Percentiles rank a stretch among this genome's conserved stretches.
phyloP scores from a whole-genome alignment of 2,329 filamentous ascomycete species.

The Aspergillus sp. region DNA sequence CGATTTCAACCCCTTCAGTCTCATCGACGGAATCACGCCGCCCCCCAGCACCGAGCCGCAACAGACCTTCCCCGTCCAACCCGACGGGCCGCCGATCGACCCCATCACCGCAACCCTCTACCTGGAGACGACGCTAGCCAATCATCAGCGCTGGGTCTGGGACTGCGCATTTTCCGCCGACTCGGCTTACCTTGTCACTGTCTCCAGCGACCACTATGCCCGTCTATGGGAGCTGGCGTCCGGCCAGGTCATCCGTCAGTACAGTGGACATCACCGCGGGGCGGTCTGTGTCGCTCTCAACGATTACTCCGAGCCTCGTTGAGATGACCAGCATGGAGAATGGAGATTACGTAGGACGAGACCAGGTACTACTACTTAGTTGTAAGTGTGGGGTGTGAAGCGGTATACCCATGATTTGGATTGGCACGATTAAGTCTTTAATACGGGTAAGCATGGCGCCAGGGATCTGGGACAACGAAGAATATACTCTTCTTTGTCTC shows the following conservation, averaged over 20 bases:
- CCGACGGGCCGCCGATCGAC: conserved; percentile 42
- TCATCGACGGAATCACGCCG: conserved; percentile 24
- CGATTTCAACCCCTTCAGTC: conserved; percentile 25
- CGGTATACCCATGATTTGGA: background rate
- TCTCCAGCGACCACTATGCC: conserved; percentile 91
- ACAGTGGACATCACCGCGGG: conserved; percentile 89
- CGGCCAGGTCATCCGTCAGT: conserved; percentile 89
- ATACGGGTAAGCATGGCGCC: conserved; percentile 26
- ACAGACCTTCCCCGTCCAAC: conserved; percentile 34
- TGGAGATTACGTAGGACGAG: background rate
- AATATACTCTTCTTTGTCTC: background rate
- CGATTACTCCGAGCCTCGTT: conserved; percentile 63
- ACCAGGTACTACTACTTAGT: background rate
- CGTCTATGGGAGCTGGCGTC: conserved; percentile 84
- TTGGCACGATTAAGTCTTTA: conserved; percentile 11
- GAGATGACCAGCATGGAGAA: background rate
- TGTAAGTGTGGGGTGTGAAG: background rate
- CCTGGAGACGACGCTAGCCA: conserved; percentile 81
- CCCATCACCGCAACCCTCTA: conserved; percentile 59
- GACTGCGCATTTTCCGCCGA: conserved; percentile 95
- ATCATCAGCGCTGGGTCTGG: conserved; percentile 96
- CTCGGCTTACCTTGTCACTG: conserved; percentile 88
- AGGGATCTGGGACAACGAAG: conserved; percentile 11
- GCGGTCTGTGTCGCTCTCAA: conserved; percentile 92
- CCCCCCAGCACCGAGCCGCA: conserved; percentile 28